phyloP scores from a whole-genome alignment of 257 asterid species.

The Apocynum venetum region DNA sequence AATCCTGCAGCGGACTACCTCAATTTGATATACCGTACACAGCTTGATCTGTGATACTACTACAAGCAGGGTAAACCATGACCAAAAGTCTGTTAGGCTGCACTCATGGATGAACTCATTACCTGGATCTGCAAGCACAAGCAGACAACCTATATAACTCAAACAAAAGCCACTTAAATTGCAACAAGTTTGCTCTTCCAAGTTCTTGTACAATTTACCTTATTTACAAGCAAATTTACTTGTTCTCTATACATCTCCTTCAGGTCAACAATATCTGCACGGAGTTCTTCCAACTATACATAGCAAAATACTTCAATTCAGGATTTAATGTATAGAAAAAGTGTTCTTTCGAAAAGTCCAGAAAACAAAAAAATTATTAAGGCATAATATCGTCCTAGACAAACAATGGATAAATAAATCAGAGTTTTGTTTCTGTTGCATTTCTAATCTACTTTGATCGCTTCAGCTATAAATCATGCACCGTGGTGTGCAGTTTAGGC shows the following conservation, averaged over 20 bases:
- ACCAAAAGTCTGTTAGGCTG: slow-evolving; percentile 18
- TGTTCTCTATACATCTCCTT: slow-evolving; percentile 99
- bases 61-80: slow-evolving; percentile 11
- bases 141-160: not conserved
- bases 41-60: not conserved
- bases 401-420: too few relatives aligned
- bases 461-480: not conserved
- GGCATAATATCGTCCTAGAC: too few relatives aligned
- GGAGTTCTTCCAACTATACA: slow-evolving; percentile 90
- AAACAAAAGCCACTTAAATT: too few relatives aligned
- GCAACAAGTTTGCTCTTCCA: too few relatives aligned
- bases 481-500: too few relatives aligned
- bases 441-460: not conserved
- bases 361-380: not conserved
- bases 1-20: too few relatives aligned
- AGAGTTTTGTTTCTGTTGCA: not conserved
- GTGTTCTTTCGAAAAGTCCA: not conserved
- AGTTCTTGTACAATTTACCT: slow-evolving; percentile 35
- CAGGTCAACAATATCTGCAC: slow-evolving; percentile 86
- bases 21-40: not conserved
- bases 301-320: slow-evolving; percentile 13
- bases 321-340: not conserved
- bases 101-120: slow-evolving; percentile 49
- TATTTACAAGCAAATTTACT: slow-evolving; percentile 92
- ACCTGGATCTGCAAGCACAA: slow-evolving; percentile 59